Conservation (phyloP, 305 asterid genomes). For the Solanum hybrid region DNA sequence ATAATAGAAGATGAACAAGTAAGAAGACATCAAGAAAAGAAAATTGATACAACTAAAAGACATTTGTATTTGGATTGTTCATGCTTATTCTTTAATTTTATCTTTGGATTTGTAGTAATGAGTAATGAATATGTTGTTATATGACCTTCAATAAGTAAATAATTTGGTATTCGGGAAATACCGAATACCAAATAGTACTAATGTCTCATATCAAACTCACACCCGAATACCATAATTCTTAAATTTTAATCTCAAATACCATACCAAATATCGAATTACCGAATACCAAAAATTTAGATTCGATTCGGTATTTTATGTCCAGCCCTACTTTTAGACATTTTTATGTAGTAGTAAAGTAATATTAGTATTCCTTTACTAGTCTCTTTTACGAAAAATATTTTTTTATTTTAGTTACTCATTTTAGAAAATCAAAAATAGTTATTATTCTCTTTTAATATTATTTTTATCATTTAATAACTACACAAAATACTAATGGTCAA, state of each 20-base stretch:
- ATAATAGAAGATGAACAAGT: background rate
- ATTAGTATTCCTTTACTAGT: background rate
- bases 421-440: no score
- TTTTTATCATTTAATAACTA: background rate
- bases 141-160: background rate
- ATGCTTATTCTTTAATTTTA: background rate
- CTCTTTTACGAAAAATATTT: no score
- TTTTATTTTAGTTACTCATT: background rate
- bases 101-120: background rate
- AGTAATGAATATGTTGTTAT: background rate
- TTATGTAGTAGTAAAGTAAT: no score
- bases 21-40: background rate
- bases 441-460: background rate
- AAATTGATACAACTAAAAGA: background rate
- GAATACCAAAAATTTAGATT: no score
- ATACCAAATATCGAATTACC: background rate
- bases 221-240: no score
- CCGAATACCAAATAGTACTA: no score
- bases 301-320: background rate
- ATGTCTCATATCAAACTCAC: background rate
- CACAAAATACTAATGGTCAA: background rate
- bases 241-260: background rate
- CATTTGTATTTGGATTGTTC: background rate
- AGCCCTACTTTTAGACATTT: background rate
- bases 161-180: background rate